Evolutionary conservation across 768 basidiomycete species (phyloP), one percentile per base, ranked within the genome.

Genomic region (Albatrellus ellisii): DNA sequence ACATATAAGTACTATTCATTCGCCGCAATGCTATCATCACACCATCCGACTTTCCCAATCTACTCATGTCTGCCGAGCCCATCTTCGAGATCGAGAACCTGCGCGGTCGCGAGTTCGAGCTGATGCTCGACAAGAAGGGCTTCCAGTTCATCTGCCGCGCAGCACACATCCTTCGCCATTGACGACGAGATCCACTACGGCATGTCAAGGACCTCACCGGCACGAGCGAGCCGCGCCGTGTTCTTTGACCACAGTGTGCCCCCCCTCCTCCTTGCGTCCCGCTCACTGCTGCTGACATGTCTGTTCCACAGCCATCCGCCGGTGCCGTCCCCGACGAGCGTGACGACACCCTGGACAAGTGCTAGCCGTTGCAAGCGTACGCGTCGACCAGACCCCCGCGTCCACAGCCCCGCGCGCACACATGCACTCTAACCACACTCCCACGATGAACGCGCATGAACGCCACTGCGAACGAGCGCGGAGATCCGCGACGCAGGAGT

Each of bases 221-320:
- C 2, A n/a, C n/a, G n/a, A n/a, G 79, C 78, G 0, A 70, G 62
- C 47, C 61, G 65, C 18, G 73, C 75, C 8, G 69, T 77, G 12
- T 39, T 78, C 12, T 81, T 80, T 48, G 76, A 79, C 49, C 77
- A 79, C 51, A 78, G 77, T 75, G 43, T 41, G 75, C n/a, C n/a
- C 18, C 12, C 21, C 17, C 12, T 17, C 50, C n/a, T 12, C 27
- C 41, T 10, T 39, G 39, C 35, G 14, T 43, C 21, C 31, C 17
- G 9, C 7, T 26, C 29, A 9, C 11, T 6, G 1, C 14, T 21
- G 18, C 17, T n/a, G n/a, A n/a, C n/a, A n/a, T n/a, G n/a, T n/a
- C n/a, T n/a, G n/a, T 36, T 36, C 21, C 42, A n/a, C 39, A 71
- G 70, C 69, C 0, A 59, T 69, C 35, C 66, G 69, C 28, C 61